A percentile compares a stretch with the other conserved stretches of the same genome.
Evolutionary conservation across 2,329 filamentous ascomycete genomes (phyloP).

Genomic region (Akanthomyces lecanii): DNA sequence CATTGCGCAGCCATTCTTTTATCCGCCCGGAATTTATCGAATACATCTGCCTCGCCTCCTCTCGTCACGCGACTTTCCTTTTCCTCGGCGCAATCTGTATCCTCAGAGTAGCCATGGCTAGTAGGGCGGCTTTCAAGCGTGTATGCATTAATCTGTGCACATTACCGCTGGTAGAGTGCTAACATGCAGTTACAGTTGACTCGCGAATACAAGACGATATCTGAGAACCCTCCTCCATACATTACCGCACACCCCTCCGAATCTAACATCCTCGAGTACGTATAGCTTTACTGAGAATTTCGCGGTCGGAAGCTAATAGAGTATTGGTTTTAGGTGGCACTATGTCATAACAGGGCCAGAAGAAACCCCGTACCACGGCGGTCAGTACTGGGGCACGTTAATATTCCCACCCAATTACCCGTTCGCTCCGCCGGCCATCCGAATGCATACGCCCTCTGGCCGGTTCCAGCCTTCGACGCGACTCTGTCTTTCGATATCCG

Average conservation of each 20-base stretch:
- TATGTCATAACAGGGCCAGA: conserved; percentile 94
- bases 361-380: conserved; percentile 86
- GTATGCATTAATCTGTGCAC: conserved; percentile 38
- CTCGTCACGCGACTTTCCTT: conserved; percentile 16
- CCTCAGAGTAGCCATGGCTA: conserved; percentile 53
- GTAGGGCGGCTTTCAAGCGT: conserved; percentile 68
- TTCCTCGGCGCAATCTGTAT: neutral
- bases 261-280: conserved; percentile 82
- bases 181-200: conserved; percentile 43
- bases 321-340: conserved; percentile 62
- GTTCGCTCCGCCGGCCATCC: conserved; percentile 93
- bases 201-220: conserved; percentile 59
- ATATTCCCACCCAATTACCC: conserved; percentile 96
- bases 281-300: conserved; percentile 18
- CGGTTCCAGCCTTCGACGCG: conserved; percentile 91
- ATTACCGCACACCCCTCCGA: conserved; percentile 88
- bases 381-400: conserved; percentile 97
- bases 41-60: neutral
- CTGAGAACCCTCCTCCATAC: conserved; percentile 77
- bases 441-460: conserved; percentile 96
- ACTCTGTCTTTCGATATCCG: conserved; percentile 90
- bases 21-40: neutral
- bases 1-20: neutral
- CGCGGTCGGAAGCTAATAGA: conserved; percentile 17
- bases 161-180: conserved; percentile 19